These are phyloP conservation scores for Monosporascus sp. DNA, from an alignment of 2,329 filamentous ascomycete genomes.

Conservation along the genomic window DNA sequence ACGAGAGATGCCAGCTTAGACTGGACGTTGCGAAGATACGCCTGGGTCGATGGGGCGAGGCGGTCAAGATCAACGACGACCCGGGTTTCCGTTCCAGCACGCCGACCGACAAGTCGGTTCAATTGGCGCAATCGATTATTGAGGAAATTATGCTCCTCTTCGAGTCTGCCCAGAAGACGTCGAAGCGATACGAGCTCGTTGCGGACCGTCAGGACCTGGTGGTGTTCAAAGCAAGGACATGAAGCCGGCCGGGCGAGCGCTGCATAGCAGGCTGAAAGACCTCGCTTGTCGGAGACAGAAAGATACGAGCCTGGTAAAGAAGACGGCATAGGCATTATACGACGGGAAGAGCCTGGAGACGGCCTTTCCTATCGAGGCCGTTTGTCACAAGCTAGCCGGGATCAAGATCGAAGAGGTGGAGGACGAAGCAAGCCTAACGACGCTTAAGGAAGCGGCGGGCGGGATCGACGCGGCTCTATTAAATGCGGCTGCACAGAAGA, in stretches of 20 bases:
- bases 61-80: constrained; percentile 24
- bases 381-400: constrained; percentile 8
- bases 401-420: constrained; percentile 17
- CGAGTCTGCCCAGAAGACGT: constrained; percentile 11
- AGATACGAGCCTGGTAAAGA: constrained; percentile 11
- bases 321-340: constrained; percentile 18
- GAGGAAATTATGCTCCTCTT: constrained; percentile 19
- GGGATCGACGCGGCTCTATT: constrained; percentile 2
- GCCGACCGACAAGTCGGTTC: constrained; percentile 7
- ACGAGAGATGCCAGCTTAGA: constrained; percentile 26
- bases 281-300: constrained; percentile 8
- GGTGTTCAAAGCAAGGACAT: constrained; percentile 2
- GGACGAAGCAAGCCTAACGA: constrained; percentile 12
- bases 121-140: constrained; percentile 12
- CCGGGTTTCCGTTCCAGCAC: constrained; percentile 10
- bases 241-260: constrained; percentile 4
- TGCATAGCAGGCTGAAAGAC: constrained; percentile 4
- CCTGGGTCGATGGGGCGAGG: constrained; percentile 30
- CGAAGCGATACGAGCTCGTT: constrained; percentile 15
- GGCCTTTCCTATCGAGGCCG: constrained; percentile 11
- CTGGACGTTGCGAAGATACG: constrained; percentile 25
- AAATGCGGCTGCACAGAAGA: not conserved
- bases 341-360: constrained; percentile 18
- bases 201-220: constrained; percentile 6
- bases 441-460: constrained; percentile 6